Evolutionary conservation across 2,329 filamentous ascomycete genomes (phyloP), one percentile per base, ranked within the genome.

Genomic region (Drechslerella dactyloides): DNA sequence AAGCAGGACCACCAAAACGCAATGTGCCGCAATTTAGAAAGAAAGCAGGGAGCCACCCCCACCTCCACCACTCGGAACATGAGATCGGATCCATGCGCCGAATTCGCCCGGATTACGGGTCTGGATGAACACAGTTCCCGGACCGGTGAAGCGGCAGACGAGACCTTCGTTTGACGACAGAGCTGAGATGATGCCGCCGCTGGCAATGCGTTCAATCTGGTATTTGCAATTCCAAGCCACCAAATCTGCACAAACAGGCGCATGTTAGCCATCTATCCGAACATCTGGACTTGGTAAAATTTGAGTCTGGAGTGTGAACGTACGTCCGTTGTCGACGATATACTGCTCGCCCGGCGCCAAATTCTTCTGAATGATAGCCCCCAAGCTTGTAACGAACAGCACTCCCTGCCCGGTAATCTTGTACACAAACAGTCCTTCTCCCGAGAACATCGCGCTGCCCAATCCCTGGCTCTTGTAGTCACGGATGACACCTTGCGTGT

Each of bases 161-260:
- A 97, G 82, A 0, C 94, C 94, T 80, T 99, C 94, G 0, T 85
- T 89, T 0, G 91, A 88, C 27, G 88, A 87, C 21, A 96, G 80
- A 8, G 89, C 88, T n/a, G 90, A 93, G n/a, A 99, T 89, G 74
- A 99, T 87, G 40, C 94, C 94, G 1, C 94, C 94, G 1, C 90
- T 94, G 0, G 93, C 88, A 2, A 96, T 89, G 15, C 94, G 88
- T 81, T 97, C 92, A 74, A 99, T 87, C 2, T 90, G 85, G 77
- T 97, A 99, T 78, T 96, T 91, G 78, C 90, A 93, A 79, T 97
- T 97, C 94, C 94, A 99, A 0, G 94, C 93, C 0, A 97, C 92
- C 0, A 97, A 84, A 76, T 97, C 62, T 72, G 21, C 15, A 57
- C 1, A 17, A 17, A n/a, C 40, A 44, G 17, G 35, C 21, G 1